Evolutionary conservation across 345 rosid species (phyloP).

Genomic region (Eucalyptus sp.): DNA sequence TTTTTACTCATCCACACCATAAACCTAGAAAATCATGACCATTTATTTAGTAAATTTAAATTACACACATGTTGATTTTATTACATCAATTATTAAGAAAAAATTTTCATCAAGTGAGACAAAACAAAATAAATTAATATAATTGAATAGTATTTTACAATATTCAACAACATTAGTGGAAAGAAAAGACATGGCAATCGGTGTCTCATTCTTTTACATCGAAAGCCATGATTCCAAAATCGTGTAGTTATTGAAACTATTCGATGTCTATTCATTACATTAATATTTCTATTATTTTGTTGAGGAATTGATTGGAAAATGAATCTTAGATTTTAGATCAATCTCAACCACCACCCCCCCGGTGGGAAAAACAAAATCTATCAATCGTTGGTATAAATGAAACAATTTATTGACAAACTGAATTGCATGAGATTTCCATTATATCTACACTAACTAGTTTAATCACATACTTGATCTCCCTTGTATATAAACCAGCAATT

Average conservation of each 20-base stretch:
- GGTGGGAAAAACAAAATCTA: too few species aligned
- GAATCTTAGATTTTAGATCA: not conserved
- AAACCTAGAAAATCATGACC: not conserved
- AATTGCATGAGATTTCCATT: not conserved
- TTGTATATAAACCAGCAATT: not conserved
- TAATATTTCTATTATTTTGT: not conserved
- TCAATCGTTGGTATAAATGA: not conserved
- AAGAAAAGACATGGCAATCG: not conserved
- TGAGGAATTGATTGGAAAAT: not conserved
- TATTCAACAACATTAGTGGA: not conserved
- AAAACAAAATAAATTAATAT: not conserved
- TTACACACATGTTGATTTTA: not conserved
- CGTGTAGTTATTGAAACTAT: not conserved
- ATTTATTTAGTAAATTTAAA: not conserved
- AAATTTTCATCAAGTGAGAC: not conserved
- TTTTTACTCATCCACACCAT: not conserved
- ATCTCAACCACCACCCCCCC: not conserved
- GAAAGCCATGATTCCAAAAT: not conserved
- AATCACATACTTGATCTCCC: not conserved
- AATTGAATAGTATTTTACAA: not conserved
- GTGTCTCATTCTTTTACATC: not conserved
- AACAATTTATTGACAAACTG: not conserved
- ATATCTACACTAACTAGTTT: fast-evolving
- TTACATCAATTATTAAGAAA: not conserved
- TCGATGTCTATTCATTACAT: not conserved